phyloP scores from a whole-genome alignment of 2,329 filamentous ascomycete genomes.

The Neofusicoccum umdonicola region DNA sequence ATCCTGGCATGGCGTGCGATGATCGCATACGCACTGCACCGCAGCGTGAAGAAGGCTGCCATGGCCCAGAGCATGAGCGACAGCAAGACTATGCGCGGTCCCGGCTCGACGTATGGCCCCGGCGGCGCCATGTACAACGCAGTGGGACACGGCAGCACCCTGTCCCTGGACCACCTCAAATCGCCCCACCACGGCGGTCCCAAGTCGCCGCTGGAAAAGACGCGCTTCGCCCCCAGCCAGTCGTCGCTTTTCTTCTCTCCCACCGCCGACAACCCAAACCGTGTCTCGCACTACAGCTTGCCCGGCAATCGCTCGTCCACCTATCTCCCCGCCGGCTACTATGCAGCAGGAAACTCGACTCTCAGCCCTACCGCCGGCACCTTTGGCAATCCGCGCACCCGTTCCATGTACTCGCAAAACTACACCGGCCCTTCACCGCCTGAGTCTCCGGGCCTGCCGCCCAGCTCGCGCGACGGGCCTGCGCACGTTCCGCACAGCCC shows the following conservation, averaged over 20 bases:
- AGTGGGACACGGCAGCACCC: conserved; percentile 46
- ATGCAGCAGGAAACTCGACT: conserved; percentile 62
- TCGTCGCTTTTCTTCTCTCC: conserved; percentile 88
- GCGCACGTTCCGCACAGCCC: conserved; percentile 6
- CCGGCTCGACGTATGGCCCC: conserved; percentile 39
- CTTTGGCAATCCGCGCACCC: conserved; percentile 11
- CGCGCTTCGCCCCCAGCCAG: conserved; percentile 24
- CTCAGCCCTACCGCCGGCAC: background rate
- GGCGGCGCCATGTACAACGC: conserved; percentile 18
- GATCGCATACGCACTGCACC: conserved; percentile 86
- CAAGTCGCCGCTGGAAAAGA: conserved; percentile 30
- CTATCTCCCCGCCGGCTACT: conserved; percentile 91
- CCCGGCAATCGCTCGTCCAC: conserved; percentile 61
- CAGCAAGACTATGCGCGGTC: conserved; percentile 58
- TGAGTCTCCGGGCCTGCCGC: conserved; percentile 10
- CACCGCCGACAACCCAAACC: conserved; percentile 58
- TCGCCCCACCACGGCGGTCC: conserved; percentile 24
- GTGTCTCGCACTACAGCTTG: conserved; percentile 13
- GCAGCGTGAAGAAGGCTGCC: conserved; percentile 84
- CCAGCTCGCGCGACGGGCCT: conserved; percentile 12
- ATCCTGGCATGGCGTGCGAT: conserved; percentile 85
- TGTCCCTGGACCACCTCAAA: conserved; percentile 55
- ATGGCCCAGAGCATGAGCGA: conserved; percentile 68
- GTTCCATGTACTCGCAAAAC: conserved; percentile 6
- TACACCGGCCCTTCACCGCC: conserved; percentile 8